Evolutionary conservation across 805 yeast species (phyloP).

Genomic region (Candida broadrunensis): DNA sequence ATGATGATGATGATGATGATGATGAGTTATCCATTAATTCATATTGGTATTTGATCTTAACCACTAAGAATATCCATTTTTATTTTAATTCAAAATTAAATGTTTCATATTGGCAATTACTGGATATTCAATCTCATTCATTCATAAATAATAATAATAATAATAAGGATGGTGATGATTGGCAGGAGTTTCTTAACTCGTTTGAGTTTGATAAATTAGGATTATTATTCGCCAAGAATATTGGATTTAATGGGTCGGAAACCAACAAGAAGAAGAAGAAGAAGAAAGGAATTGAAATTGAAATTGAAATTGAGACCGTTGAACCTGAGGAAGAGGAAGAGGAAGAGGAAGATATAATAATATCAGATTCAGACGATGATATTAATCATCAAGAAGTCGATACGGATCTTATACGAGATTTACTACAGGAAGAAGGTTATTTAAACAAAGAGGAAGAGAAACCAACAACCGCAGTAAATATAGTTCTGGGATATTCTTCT

Average conservation of each 20-base stretch:
- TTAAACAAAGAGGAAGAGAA: constrained; percentile 2
- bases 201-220: constrained; percentile 30
- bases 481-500: constrained; percentile 19
- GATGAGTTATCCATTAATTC: no score
- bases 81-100: constrained; percentile 21
- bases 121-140: constrained; percentile 15
- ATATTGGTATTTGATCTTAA: constrained; percentile 28
- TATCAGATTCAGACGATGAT: no score
- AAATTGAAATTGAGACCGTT: constrained; percentile 7
- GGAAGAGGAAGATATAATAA: no score
- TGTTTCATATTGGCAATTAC: constrained; percentile 32
- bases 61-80: constrained; percentile 24
- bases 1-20: no score
- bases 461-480: not conserved
- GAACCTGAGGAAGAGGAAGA: constrained; percentile 5
- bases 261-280: constrained; percentile 3
- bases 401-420: constrained; percentile 9
- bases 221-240: constrained; percentile 23
- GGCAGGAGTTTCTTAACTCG: constrained; percentile 10
- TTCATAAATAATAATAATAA: constrained; percentile 7
- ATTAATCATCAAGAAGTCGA: no score
- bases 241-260: constrained; percentile 13
- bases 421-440: constrained; percentile 18
- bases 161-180: constrained; percentile 12
- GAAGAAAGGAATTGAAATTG: not conserved